These are phyloP conservation scores for Macrocybe sp. DNA, from an alignment of 1,284 basidiomycete species.

Conservation along the genomic window DNA sequence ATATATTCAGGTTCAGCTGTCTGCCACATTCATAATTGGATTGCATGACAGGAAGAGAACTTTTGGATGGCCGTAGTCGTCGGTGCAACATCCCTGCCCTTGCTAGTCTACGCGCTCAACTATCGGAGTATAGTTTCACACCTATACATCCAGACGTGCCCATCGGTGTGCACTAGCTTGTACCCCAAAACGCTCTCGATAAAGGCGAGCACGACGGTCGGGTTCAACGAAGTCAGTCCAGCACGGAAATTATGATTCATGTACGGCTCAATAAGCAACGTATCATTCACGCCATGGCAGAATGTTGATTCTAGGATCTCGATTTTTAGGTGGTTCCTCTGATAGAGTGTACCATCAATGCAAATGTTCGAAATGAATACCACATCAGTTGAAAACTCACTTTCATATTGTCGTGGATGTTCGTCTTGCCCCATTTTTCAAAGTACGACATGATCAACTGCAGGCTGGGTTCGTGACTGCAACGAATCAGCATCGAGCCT, in stretches of 20 bases:
- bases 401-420: constrained; percentile 22
- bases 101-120: too few species aligned
- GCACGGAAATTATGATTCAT: constrained; percentile 11
- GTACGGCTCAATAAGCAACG: constrained; percentile 24
- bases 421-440: constrained; percentile 28
- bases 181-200: constrained; percentile 34
- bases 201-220: constrained; percentile 28
- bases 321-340: constrained; percentile 28
- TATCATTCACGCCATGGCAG: constrained; percentile 27
- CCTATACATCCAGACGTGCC: constrained; percentile 13
- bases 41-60: too few species aligned
- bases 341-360: background rate
- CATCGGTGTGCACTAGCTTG: constrained; percentile 26
- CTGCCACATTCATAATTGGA: too few species aligned
- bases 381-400: constrained; percentile 13
- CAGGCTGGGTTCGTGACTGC: constrained; percentile 27
- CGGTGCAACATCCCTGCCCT: too few species aligned
- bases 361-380: background rate
- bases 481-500: constrained; percentile 19
- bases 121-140: too few species aligned
- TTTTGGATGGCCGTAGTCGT: too few species aligned
- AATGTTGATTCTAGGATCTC: constrained; percentile 28
- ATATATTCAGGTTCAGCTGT: too few species aligned
- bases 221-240: constrained; percentile 18
- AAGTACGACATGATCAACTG: constrained; percentile 28